Percentiles rank a stretch among this genome's conserved stretches.
Conservation (phyloP, 75 land plant species). For the Pseudotsuga menziesii region DNA sequence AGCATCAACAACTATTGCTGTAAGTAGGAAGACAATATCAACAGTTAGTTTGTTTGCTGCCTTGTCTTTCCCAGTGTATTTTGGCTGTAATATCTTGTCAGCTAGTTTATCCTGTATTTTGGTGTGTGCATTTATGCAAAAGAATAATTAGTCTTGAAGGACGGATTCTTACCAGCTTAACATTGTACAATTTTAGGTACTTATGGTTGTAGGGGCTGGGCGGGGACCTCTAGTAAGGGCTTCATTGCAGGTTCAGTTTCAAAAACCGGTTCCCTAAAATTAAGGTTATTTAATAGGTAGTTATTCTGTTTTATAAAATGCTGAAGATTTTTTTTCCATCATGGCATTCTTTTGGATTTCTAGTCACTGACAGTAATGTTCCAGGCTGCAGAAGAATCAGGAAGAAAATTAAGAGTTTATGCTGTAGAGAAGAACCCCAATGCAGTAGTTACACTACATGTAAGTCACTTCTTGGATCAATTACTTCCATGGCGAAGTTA, state of each 20-base stretch:
- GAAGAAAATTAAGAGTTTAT: constrained; percentile 78
- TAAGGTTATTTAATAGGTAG: background rate
- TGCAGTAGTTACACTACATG: constrained; percentile 97
- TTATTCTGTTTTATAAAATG: background rate
- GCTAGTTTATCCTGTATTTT: background rate
- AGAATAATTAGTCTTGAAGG: background rate
- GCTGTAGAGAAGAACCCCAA: constrained; percentile 99
- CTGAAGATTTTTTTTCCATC: background rate
- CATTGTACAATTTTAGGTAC: constrained; percentile 39
- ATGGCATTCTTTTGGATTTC: background rate
- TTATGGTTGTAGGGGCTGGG: constrained; percentile 99
- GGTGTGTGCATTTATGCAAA: background rate
- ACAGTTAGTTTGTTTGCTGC: background rate
- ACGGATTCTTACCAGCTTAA: background rate
- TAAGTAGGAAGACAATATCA: constrained; percentile 28
- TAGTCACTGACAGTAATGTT: background rate
- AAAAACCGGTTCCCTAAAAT: too few species aligned
- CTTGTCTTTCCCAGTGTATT: background rate
- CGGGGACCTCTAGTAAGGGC: constrained; percentile 96
- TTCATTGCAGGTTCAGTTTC: constrained; percentile 48
- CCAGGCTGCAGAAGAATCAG: constrained; percentile 91
- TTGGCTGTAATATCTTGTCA: background rate
- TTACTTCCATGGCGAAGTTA: too few species aligned
- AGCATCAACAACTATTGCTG: constrained; percentile 49
- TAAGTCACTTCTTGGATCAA: constrained; percentile 22